Conservation (phyloP, 1,284 basidiomycete species). For the Albatrellus sp. region DNA sequence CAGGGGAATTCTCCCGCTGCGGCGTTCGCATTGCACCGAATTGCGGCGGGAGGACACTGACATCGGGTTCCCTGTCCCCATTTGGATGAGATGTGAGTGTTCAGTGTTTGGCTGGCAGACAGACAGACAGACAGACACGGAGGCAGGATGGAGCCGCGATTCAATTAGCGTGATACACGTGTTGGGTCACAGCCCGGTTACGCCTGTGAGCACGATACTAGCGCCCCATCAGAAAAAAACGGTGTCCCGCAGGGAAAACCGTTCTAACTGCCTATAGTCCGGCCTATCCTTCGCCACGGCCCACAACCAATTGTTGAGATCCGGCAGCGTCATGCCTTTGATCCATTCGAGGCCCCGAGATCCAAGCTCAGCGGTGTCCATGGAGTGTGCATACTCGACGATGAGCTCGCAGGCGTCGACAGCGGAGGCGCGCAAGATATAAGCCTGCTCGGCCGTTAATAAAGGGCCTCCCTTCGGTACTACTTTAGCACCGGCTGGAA, state of each 20-base stretch:
- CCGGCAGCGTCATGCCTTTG: slow-evolving; percentile 40
- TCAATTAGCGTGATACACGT: too few species aligned
- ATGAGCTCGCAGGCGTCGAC: slow-evolving; percentile 67
- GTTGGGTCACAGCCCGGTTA: background rate
- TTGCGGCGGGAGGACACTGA: too few species aligned
- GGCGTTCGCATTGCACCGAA: too few species aligned
- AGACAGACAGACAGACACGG: too few species aligned
- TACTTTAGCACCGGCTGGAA: slow-evolving; percentile 2
- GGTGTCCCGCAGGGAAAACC: slow-evolving; percentile 53
- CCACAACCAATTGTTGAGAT: slow-evolving; percentile 69
- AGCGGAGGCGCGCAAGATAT: slow-evolving; percentile 67
- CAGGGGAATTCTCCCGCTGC: too few species aligned
- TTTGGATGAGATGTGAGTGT: too few species aligned
- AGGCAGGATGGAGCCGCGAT: too few species aligned
- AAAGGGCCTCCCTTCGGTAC: slow-evolving; percentile 49
- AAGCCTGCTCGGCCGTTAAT: slow-evolving; percentile 50
- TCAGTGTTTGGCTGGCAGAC: too few species aligned
- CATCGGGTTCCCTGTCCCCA: too few species aligned
- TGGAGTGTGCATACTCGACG: slow-evolving; percentile 35
- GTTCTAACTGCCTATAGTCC: slow-evolving; percentile 50
- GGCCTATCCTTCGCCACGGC: slow-evolving; percentile 59
- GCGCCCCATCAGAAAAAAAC: slow-evolving; percentile 40
- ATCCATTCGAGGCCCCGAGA: slow-evolving; percentile 32
- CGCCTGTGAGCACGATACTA: background rate
- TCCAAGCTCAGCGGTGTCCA: slow-evolving; percentile 22